Evolutionary conservation across 2,329 filamentous ascomycete genomes (phyloP), one percentile per base, ranked within the genome.

Genomic region (Eurotiales sp.): DNA sequence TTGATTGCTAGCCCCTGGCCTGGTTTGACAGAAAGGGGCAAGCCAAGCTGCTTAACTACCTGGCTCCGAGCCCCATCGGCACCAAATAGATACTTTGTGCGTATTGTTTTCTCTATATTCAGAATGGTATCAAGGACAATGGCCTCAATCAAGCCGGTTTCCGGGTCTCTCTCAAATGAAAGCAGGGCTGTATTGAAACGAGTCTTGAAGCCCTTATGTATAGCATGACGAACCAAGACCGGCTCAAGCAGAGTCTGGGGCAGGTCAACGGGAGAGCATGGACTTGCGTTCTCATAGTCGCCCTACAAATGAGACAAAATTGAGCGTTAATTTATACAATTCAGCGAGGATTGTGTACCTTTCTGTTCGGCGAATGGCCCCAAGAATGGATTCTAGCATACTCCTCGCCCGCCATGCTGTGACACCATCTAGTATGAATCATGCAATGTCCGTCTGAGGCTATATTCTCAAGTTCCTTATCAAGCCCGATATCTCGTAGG

Each of bases 31-130:
- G 70, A 67, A 27, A 81, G 58, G 4, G 77, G 77, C 14, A 81
- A 68, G 11, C 73, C 61, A 2, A 80, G 64, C 54, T 79, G 70
- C 11, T 67, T 61, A 30, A 78, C 64, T 5, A 80, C 68, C 51
- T 66, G 69, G 59, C 73, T 78, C 40, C 72, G 62, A 1, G 68
- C 76, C 14, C 75, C 82, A 60, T 85, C 82, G 36, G 77, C 79
- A 2, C 82, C 82, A 54, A 85, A 82, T 7, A 85, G 66, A 55
- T 80, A 85, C 46, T 76, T 77, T 0, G 79, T 76, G 6, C 71
- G 68, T 34, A 85, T 72, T 23, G 59, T 55, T 61, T 79, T 82
- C 11, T 64, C 54, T 1, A 55, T 25, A 0, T 64, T 62, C 0
- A 71, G 66, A 6, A 75, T 36, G 6, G 64, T 65, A 50, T 77